Evolutionary conservation across 305 asterid genomes (phyloP), one percentile per base, ranked within the genome.

Genomic region (Ilex paraguariensis): DNA sequence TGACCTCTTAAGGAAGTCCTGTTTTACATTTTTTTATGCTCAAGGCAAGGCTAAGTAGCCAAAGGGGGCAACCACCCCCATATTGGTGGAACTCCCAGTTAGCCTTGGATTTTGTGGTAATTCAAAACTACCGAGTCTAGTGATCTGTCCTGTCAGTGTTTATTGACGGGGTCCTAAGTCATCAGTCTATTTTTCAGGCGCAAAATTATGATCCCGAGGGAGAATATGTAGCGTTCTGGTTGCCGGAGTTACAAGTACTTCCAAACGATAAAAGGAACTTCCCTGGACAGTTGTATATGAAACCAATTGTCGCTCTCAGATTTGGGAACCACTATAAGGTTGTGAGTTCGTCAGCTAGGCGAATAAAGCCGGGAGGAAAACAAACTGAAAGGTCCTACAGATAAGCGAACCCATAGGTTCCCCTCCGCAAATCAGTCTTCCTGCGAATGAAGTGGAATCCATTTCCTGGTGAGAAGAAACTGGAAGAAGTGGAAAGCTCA

Each of bases 141-240:
- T 21, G 2, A 21, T 21, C 28, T 21, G 28, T 21, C 28, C 28
- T 21, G 28, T 21, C 28, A 1, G 28, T 21, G 28, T 2, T 21
- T 21, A 0, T 21, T 21, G 28, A 21, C 0, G 28, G 2, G 28
- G 9, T 36, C 42, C 42, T 36, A 36, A 36, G 0, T 36, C 42
- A 36, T 36, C 7, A 8, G 6, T 60, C 12, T 17, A 6, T 40
- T 9, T 57, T 72, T 62, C 84, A 91, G 97, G 98, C 95, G 16
- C 90, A 88, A 75, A 88, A 78, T 70, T 91, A 91, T 59, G 98
- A 91, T 66, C 88, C 87, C 57, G 93, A 88, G 56, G 98, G 97
- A 31, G 91, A 85, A 56, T 91, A 72, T 51, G 97, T 89, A 46
- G 80, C 93, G 0, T 87, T 80, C 65, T 91, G 98, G 98, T 69